Evolutionary conservation across 345 rosid species (phyloP).

Genomic region (Syzygium grande): DNA sequence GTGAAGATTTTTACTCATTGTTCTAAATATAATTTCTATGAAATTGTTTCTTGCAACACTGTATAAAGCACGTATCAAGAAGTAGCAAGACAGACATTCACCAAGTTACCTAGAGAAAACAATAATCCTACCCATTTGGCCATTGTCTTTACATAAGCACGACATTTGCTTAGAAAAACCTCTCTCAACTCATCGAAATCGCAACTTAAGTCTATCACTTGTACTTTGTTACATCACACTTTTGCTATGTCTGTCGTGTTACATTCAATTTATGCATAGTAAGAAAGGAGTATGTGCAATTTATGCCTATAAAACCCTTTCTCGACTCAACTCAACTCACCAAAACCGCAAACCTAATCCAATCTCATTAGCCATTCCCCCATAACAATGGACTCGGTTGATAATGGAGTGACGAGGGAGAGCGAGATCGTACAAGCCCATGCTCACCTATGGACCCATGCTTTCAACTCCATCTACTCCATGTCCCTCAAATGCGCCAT

Average conservation of each 20-base stretch:
- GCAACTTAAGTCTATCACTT: background rate
- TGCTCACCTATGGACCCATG: slow-evolving; percentile 23
- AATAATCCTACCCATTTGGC: background rate
- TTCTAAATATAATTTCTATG: background rate
- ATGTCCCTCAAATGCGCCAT: slow-evolving; percentile 38
- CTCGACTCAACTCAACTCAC: background rate
- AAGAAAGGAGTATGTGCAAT: background rate
- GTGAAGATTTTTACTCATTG: background rate
- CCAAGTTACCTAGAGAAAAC: background rate
- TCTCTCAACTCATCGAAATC: background rate
- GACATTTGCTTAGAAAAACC: background rate
- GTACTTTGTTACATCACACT: background rate
- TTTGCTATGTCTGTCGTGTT: background rate
- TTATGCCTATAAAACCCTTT: background rate
- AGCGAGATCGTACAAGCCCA: slow-evolving; percentile 20
- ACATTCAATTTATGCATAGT: background rate
- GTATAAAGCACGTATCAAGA: background rate
- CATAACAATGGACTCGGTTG: background rate
- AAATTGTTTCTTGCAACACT: background rate
- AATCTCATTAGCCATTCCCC: background rate
- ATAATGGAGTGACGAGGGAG: background rate
- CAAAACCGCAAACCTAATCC: background rate
- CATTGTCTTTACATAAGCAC: background rate
- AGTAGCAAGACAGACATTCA: background rate
- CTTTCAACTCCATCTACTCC: slow-evolving; percentile 28